Conservation (phyloP, 2,329 filamentous ascomycete genomes). For the Fusarium nurragi region DNA sequence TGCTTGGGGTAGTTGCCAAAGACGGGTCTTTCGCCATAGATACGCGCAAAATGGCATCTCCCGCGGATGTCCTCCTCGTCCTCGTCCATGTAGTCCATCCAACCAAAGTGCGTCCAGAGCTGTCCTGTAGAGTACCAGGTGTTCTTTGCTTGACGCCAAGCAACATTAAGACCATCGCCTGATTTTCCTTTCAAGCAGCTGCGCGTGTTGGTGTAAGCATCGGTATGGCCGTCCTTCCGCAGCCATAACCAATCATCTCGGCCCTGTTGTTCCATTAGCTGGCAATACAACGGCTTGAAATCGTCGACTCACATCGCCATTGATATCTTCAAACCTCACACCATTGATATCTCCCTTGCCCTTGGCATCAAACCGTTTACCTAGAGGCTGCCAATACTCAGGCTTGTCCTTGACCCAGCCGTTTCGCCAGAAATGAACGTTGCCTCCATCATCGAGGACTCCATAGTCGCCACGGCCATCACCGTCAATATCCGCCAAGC, state of each 20-base stretch:
- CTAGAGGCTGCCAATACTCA: slow-evolving; percentile 47
- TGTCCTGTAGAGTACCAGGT: too few species aligned
- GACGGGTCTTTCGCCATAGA: background rate
- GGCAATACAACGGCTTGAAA: too few species aligned
- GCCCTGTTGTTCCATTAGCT: background rate
- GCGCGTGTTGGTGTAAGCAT: background rate
- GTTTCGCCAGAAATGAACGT: slow-evolving; percentile 5
- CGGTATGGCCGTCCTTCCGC: too few species aligned
- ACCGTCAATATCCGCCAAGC: background rate
- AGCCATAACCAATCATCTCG: background rate
- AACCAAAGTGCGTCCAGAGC: background rate
- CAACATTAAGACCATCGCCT: background rate
- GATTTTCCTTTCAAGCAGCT: background rate
- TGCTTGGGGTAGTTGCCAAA: background rate
- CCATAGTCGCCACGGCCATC: background rate
- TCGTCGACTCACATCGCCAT: background rate
- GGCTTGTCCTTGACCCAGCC: slow-evolving; percentile 6
- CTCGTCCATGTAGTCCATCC: background rate
- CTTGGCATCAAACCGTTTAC: slow-evolving; percentile 27
- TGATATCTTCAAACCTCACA: slow-evolving; percentile 37
- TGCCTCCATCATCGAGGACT: background rate
- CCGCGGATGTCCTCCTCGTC: background rate
- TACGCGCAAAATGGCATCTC: background rate
- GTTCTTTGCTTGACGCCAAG: slow-evolving; percentile 4
- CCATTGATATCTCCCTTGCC: slow-evolving; percentile 36